These are phyloP conservation scores for Fusarium pilosicola DNA, from an alignment of 2,329 filamentous ascomycete genomes.

Conservation along the genomic window DNA sequence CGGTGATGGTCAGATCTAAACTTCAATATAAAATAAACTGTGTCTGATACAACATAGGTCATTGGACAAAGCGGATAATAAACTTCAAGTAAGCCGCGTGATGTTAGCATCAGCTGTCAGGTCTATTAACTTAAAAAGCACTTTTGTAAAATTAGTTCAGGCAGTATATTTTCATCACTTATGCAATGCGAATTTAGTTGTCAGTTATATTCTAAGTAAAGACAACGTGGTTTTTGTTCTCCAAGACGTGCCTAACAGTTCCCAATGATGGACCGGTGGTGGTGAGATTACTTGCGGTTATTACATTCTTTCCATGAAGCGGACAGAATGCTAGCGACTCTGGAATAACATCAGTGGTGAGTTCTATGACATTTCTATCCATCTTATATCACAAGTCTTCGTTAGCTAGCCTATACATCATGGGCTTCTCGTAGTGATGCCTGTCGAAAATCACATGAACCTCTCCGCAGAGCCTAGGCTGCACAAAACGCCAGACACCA, in stretches of 20 bases:
- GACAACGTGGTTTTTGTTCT: fast-evolving
- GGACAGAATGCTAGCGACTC: no score
- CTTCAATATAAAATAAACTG: no score
- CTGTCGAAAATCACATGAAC: not conserved
- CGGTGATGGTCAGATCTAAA: no score
- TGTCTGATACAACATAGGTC: no score
- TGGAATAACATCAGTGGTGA: fast-evolving
- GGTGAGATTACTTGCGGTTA: not conserved
- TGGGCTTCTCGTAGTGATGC: not conserved
- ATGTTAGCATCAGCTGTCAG: no score
- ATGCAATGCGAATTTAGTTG: not conserved
- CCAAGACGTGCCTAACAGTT: not conserved
- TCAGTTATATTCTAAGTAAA: not conserved
- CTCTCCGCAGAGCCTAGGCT: fast-evolving
- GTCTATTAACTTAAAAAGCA: no score
- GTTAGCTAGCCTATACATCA: not conserved
- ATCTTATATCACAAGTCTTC: not conserved
- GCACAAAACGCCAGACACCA: not conserved
- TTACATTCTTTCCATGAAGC: no score
- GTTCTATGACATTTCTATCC: not conserved
- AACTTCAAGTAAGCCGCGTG: no score
- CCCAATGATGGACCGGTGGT: fast-evolving
- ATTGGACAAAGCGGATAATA: no score
- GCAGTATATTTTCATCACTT: no score
- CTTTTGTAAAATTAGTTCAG: no score